These are phyloP conservation scores for Saturnispora dispora DNA, from an alignment of 805 yeast species.

Conservation along the genomic window DNA sequence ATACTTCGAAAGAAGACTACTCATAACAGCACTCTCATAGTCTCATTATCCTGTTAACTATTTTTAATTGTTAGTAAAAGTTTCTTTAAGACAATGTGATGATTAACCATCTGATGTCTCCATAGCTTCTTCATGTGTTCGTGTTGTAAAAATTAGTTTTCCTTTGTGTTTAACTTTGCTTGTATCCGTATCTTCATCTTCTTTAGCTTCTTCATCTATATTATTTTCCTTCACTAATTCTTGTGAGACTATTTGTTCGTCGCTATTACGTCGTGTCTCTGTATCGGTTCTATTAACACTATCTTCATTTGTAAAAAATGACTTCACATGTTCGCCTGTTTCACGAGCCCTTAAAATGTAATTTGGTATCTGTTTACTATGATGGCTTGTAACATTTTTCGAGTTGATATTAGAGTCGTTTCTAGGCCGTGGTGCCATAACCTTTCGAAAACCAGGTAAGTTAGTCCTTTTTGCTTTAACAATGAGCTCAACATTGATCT, in stretches of 20 bases:
- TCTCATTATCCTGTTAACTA: neutral
- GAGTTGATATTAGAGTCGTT: neutral
- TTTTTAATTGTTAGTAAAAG: neutral
- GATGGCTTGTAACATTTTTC: neutral
- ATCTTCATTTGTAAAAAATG: neutral
- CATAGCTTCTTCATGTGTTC: neutral
- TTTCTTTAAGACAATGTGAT: neutral
- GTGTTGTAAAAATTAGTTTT: neutral
- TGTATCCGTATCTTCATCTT: neutral
- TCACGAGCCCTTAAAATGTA: neutral
- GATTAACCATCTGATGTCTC: neutral
- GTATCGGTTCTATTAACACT: neutral
- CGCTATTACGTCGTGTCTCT: neutral
- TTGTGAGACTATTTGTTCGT: neutral
- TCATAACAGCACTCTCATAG: neutral
- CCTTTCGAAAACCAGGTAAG: slow-evolving; percentile 54
- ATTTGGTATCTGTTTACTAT: neutral
- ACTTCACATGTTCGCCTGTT: neutral
- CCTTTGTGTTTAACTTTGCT: neutral
- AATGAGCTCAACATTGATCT: slow-evolving; percentile 32
- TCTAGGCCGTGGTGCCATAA: neutral
- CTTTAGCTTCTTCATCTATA: neutral
- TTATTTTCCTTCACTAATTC: neutral
- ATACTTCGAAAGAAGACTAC: neutral
- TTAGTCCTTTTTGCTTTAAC: slow-evolving; percentile 76